Percentiles rank a stretch among this genome's conserved stretches.
These are phyloP conservation scores for Penicillium sp. DNA, from an alignment of 2,329 filamentous ascomycete genomes.

Conservation along the genomic window DNA sequence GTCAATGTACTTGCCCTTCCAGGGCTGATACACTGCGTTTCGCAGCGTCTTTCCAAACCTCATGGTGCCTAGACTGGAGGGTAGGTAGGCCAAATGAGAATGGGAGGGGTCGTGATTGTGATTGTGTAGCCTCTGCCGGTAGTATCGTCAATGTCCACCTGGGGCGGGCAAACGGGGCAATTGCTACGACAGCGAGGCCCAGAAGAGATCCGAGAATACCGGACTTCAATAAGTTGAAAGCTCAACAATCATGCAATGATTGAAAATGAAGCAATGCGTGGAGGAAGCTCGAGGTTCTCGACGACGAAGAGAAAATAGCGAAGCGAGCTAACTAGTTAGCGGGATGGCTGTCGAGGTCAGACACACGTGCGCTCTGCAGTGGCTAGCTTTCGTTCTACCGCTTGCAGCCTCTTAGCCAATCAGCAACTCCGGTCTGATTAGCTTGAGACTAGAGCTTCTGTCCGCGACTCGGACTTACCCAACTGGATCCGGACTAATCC, in stretches of 20 bases:
- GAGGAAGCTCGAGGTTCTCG: not conserved
- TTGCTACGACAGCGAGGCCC: not conserved
- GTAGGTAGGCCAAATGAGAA: conserved; percentile 14
- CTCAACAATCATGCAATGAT: not conserved
- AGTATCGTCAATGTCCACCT: not conserved
- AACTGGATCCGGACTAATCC: conserved; percentile 3
- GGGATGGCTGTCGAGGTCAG: conserved; percentile 5
- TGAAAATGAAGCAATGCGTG: not conserved
- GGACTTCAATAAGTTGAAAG: not conserved
- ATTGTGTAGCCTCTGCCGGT: conserved; percentile 14
- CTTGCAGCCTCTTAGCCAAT: conserved; percentile 11
- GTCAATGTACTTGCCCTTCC: conserved; percentile 94
- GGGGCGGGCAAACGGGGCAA: not conserved
- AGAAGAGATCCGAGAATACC: not conserved
- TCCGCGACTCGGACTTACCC: not conserved
- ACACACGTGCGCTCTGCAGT: conserved; percentile 19
- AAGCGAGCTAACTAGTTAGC: not conserved
- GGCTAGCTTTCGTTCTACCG: conserved; percentile 10
- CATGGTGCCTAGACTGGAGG: conserved; percentile 60
- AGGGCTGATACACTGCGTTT: conserved; percentile 78
- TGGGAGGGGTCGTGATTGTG: not conserved
- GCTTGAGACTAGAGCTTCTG: conserved; percentile 4
- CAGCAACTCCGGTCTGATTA: conserved; percentile 1
- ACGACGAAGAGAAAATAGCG: not conserved
- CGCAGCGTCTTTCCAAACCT: conserved; percentile 89